Evolutionary conservation across 768 basidiomycete species (phyloP).

Genomic region (Tricholoma hemisulphureum): DNA sequence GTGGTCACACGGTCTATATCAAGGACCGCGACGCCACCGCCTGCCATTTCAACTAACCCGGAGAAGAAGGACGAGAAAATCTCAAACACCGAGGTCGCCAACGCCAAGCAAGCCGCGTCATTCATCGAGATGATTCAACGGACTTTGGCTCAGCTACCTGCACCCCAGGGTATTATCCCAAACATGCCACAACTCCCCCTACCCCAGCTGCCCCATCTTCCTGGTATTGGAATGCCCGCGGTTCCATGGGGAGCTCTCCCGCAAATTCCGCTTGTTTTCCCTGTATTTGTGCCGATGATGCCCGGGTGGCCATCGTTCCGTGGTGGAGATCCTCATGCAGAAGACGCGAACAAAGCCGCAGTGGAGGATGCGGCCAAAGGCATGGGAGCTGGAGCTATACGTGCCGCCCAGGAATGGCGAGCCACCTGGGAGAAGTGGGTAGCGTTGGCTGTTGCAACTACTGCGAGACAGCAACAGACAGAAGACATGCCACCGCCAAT

Average conservation of each 20-base stretch:
- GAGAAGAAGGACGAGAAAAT: conserved; percentile 26
- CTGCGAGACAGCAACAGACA: conserved; percentile 39
- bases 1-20: conserved; percentile 28
- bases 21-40: conserved; percentile 31
- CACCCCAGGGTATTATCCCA: conserved; percentile 50
- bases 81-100: conserved; percentile 20
- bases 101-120: conserved; percentile 50
- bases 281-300: conserved; percentile 67
- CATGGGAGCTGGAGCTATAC: conserved; percentile 42
- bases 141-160: conserved; percentile 63
- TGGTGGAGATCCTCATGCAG: conserved; percentile 41
- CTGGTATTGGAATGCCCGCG: conserved; percentile 64
- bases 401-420: conserved; percentile 61
- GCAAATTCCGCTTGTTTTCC: conserved; percentile 76
- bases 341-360: conserved; percentile 31
- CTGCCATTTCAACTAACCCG: conserved; percentile 11
- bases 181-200: conserved; percentile 47
- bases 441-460: conserved; percentile 49
- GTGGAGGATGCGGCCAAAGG: conserved; percentile 36
- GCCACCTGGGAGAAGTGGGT: conserved; percentile 79
- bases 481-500: conserved; percentile 66
- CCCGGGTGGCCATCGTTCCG: conserved; percentile 66
- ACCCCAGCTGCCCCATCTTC: conserved; percentile 64
- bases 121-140: conserved; percentile 75
- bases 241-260: conserved; percentile 63